phyloP scores from a whole-genome alignment of 225 moss, liverwort and hornwort genomes.

The Climacium dendroides region DNA sequence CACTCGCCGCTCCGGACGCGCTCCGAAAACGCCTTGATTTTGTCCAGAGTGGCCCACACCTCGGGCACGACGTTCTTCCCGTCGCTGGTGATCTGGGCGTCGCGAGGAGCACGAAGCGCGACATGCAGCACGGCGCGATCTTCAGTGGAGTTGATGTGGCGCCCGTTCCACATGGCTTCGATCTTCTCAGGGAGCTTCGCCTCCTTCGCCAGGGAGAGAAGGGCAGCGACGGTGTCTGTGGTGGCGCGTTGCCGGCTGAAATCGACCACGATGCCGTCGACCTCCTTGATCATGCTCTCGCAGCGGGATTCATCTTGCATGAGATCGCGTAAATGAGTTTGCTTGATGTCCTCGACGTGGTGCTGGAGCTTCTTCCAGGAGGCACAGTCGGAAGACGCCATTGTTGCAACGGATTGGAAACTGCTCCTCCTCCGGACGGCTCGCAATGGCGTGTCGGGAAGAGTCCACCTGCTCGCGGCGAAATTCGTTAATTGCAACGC shows the following conservation, averaged over 20 bases:
- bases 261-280: conserved; percentile 84
- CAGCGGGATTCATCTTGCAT: conserved; percentile 68
- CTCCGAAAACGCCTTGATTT: conserved; percentile 75
- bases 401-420: background rate
- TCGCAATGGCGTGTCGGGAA: background rate
- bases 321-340: conserved; percentile 71
- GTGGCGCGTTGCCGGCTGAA: conserved; percentile 79
- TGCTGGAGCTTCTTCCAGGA: conserved; percentile 47
- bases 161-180: conserved; percentile 67
- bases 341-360: conserved; percentile 64
- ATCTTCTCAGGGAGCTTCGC: conserved; percentile 63
- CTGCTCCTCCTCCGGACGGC: background rate
- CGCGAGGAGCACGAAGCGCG: conserved; percentile 81
- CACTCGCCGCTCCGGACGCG: conserved; percentile 70
- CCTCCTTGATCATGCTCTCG: conserved; percentile 77
- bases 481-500: conserved; percentile 9
- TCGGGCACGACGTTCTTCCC: conserved; percentile 83
- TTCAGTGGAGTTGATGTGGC: conserved; percentile 81
- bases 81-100: conserved; percentile 40
- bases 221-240: conserved; percentile 39
- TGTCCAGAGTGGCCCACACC: conserved; percentile 85
- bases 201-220: conserved; percentile 63
- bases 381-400: conserved; percentile 10
- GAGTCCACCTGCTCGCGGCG: background rate
- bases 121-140: conserved; percentile 84